Evolutionary conservation across 2,329 filamentous ascomycete species (phyloP).

Genomic region (Helotiales sp.): DNA sequence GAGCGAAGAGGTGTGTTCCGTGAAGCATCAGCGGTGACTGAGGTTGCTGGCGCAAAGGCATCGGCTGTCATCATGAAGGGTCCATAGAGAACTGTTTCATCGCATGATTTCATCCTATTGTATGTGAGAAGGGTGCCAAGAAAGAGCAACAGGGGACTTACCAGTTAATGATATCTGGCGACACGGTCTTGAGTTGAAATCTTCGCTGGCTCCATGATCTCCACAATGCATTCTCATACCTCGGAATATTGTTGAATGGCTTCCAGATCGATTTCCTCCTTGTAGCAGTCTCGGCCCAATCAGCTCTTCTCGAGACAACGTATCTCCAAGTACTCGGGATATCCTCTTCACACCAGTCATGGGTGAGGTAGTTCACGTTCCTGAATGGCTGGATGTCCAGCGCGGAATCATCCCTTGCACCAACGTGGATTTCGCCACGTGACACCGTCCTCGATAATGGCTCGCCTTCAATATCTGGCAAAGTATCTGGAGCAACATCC

Average conservation of each 20-base stretch:
- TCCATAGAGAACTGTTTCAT: slow-evolving; percentile 22
- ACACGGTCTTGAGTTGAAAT: slow-evolving; percentile 10
- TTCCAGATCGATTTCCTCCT: slow-evolving; percentile 5
- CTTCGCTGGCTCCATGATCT: slow-evolving; percentile 10
- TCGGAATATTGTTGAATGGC: slow-evolving; percentile 7
- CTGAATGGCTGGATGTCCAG: slow-evolving; percentile 6
- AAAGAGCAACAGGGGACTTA: neutral
- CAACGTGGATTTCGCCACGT: neutral
- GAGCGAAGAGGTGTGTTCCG: neutral
- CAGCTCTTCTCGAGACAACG: slow-evolving; percentile 2
- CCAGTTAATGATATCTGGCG: slow-evolving; percentile 11
- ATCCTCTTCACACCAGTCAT: slow-evolving; percentile 12
- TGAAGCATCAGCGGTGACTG: slow-evolving; percentile 1
- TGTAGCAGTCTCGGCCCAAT: neutral
- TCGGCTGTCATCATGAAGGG: slow-evolving; percentile 11
- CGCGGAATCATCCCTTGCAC: slow-evolving; percentile 4
- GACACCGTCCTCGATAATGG: neutral
- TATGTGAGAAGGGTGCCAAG: neutral
- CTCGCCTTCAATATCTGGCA: neutral
- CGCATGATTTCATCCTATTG: slow-evolving; percentile 16
- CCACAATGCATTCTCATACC: slow-evolving; percentile 13
- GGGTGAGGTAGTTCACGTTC: slow-evolving; percentile 12
- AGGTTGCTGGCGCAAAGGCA: neutral
- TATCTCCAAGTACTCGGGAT: slow-evolving; percentile 12
- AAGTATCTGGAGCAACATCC: neutral